Percentiles rank a stretch among this genome's conserved stretches.
phyloP scores from a whole-genome alignment of 2,329 filamentous ascomycete species.

The Alternaria triticina region DNA sequence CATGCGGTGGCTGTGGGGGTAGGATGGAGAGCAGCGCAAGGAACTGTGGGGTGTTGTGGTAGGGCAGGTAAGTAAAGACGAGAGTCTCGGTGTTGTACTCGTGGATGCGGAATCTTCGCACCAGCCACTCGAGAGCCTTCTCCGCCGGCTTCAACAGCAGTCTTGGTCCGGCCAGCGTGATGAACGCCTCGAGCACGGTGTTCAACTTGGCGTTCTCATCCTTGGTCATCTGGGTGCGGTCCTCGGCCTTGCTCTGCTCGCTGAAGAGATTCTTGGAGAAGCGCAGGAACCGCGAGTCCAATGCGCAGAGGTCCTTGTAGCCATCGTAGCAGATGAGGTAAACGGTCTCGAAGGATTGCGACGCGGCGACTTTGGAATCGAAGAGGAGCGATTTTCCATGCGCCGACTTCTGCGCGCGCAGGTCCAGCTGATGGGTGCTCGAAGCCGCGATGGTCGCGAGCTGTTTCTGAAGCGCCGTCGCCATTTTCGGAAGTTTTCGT shows the following conservation, averaged over 20 bases:
- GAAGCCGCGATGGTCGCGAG: constrained; percentile 89
- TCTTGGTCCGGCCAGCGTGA: constrained; percentile 77
- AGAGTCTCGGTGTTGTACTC: constrained; percentile 84
- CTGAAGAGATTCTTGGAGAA: constrained; percentile 87
- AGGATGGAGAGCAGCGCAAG: constrained; percentile 86
- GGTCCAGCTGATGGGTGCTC: constrained; percentile 87
- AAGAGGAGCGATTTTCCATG: constrained; percentile 97
- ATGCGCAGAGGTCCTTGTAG: constrained; percentile 86
- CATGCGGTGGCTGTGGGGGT: constrained; percentile 72
- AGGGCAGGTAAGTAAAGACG: constrained; percentile 87
- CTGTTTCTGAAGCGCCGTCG: constrained; percentile 86
- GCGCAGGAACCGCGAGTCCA: constrained; percentile 78
- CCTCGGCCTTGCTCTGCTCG: constrained; percentile 88
- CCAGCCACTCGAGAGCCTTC: constrained; percentile 92
- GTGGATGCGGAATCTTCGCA: constrained; percentile 88
- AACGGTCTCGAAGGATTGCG: constrained; percentile 88
- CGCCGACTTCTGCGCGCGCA: constrained; percentile 89
- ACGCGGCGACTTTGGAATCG: constrained; percentile 80
- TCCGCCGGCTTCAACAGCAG: constrained; percentile 85
- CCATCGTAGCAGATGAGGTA: constrained; percentile 87
- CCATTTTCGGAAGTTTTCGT: constrained; percentile 58
- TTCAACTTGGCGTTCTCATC: constrained; percentile 84
- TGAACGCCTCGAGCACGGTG: constrained; percentile 77
- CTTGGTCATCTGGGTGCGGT: constrained; percentile 82
- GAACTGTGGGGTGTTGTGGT: constrained; percentile 86